Evolutionary conservation across 352 stramenopile genomes (phyloP).

Genomic region (Thalassiosira mediterranea): DNA sequence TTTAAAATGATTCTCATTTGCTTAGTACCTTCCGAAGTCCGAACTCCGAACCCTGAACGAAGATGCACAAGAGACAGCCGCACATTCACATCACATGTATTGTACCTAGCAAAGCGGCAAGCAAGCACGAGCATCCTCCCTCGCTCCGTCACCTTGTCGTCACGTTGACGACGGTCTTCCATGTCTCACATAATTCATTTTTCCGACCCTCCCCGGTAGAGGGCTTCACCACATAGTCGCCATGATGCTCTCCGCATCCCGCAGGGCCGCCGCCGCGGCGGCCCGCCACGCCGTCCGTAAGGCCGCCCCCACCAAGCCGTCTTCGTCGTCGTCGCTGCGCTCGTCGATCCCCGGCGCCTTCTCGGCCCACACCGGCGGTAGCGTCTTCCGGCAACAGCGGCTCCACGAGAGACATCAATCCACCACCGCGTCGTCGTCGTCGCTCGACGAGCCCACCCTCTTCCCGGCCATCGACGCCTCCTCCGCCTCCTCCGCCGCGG

Average conservation of each 20-base stretch:
- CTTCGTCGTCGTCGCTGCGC: constrained; percentile 10
- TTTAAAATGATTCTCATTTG: no score
- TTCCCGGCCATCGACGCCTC: constrained; percentile 14
- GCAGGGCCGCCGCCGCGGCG: constrained; percentile 8
- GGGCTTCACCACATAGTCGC: no score
- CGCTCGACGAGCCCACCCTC: constrained; percentile 46
- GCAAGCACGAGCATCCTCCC: no score
- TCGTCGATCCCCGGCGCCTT: not conserved
- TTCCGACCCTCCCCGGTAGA: no score
- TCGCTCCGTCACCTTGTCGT: no score
- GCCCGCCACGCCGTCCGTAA: not conserved
- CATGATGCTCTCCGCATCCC: constrained; percentile 16
- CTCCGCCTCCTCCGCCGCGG: not conserved
- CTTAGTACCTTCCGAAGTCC: no score
- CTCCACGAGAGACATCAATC: not conserved
- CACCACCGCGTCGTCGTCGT: constrained; percentile 7
- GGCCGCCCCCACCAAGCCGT: not conserved
- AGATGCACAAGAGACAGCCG: no score
- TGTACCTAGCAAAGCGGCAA: no score
- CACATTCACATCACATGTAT: no score
- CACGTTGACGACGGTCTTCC: no score
- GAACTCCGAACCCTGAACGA: no score
- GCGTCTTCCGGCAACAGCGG: not conserved
- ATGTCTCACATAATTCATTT: no score
- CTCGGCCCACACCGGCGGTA: not conserved